Evolutionary conservation across 768 basidiomycete genomes (phyloP), one percentile per base, ranked within the genome.

Genomic region (Lepiota subincarnata): DNA sequence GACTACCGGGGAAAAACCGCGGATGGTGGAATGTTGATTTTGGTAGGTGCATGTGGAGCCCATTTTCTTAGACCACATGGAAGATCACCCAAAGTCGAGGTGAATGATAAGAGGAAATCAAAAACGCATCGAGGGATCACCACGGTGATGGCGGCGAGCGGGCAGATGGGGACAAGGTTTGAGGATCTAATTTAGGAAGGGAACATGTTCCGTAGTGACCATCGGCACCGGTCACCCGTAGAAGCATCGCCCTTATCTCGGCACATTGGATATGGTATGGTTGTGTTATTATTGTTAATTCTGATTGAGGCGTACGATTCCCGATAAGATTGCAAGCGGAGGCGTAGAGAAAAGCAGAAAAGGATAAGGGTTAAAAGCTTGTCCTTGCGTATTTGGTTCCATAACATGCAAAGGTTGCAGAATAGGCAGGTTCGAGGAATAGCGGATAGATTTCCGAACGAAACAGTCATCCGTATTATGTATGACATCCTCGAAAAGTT

Each of bases 191-290:
- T 28, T 28, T 28, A 28, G 26, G 26, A 28, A 28, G 26, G 7
- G 7, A 28, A 3, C 26, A 31, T 31, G 31, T 31, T 31, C 31
- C 31, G 31, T 39, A 50, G 40, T 40, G 24, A 40, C 38, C 11
- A 28, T 31, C 44, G 24, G 26, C 13, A 11, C 20, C 14, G 16
- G 28, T 35, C 18, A 34, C 35, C 34, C 45, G 28, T 47, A 28
- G 40, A 51, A 43, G 50, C 40, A 51, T 34, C 50, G 50, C 40
- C 22, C 31, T 51, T 51, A 51, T 51, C 34, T 51, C 50, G 50
- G 50, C 31, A 35, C 13, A 49, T 38, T 31, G 19, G n/a, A 35
- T 35, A 18, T 16, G 8, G 35, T 11, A 26, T 18, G 34, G 26
- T 18, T 31, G n/a, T 46, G 14, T 8, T 8, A 8, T 3, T 31